A percentile compares a stretch with the other conserved stretches of the same genome.
Conservation (phyloP, 1,284 basidiomycete genomes). For the Vanrija sp. region DNA sequence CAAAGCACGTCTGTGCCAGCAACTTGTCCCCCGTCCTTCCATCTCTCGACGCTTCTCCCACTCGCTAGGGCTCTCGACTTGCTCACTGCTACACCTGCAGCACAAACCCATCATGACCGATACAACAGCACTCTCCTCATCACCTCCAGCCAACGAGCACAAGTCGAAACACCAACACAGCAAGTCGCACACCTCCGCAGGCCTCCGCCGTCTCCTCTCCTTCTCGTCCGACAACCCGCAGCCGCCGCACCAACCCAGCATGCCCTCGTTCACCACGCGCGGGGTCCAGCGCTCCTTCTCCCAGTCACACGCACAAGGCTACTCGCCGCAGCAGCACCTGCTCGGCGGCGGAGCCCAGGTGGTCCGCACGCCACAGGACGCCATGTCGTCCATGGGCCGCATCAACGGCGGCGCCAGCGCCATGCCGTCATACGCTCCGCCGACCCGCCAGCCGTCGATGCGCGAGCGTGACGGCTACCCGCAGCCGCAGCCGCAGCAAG, state of each 20-base stretch:
- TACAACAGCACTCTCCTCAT: background rate
- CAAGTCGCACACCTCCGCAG: too few relatives aligned
- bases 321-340: background rate
- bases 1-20: too few relatives aligned
- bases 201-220: background rate
- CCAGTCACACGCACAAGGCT: constrained; percentile 2
- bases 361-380: constrained; percentile 32
- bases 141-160: background rate
- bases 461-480: background rate
- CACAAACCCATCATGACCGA: too few relatives aligned
- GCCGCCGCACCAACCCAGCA: background rate
- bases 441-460: constrained; percentile 7
- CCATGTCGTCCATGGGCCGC: constrained; percentile 20
- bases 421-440: background rate
- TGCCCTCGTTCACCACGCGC: background rate
- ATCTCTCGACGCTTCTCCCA: too few relatives aligned
- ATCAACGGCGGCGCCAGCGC: background rate
- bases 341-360: constrained; percentile 25
- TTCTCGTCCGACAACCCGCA: background rate
- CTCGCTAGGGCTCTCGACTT: too few relatives aligned
- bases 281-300: constrained; percentile 14
- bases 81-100: too few relatives aligned
- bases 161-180: background rate
- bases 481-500: background rate
- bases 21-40: too few relatives aligned